These are phyloP conservation scores for Tetracentron sinense DNA, from an alignment of 164 flowering plant species.

Conservation along the genomic window DNA sequence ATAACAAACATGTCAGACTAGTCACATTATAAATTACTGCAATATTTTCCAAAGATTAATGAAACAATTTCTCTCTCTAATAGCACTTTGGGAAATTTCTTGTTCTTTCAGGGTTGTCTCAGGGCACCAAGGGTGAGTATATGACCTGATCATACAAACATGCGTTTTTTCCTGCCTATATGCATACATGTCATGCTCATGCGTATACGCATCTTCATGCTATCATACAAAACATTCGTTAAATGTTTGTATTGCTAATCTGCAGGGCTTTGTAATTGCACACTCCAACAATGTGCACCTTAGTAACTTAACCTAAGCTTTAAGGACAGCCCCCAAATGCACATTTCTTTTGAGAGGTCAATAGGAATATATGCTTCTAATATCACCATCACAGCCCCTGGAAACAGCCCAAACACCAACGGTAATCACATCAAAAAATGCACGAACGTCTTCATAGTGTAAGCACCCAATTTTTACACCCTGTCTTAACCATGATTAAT, in stretches of 20 bases:
- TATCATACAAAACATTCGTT: not conserved
- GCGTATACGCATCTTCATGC: too few relatives aligned
- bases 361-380: not conserved
- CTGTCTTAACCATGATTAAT: too few relatives aligned
- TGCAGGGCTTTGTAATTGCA: slow-evolving; percentile 12
- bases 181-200: too few relatives aligned
- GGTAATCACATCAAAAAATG: slow-evolving; percentile 32
- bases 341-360: slow-evolving; percentile 16
- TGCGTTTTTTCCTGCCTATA: too few relatives aligned
- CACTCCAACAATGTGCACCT: slow-evolving; percentile 15
- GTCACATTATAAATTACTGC: too few relatives aligned
- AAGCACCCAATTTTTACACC: too few relatives aligned
- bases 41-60: too few relatives aligned
- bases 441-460: slow-evolving; percentile 11
- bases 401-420: slow-evolving; percentile 39
- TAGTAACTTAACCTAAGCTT: slow-evolving; percentile 9
- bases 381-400: slow-evolving; percentile 26
- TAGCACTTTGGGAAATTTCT: too few relatives aligned
- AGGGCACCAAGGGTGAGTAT: slow-evolving; percentile 2
- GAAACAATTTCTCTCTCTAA: too few relatives aligned
- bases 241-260: not conserved
- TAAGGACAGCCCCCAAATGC: slow-evolving; percentile 24
- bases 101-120: not conserved
- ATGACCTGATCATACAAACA: not conserved
- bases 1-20: not conserved